Evolutionary conservation across 1,139 yeast species (phyloP).

Genomic region (Candida anutae): DNA sequence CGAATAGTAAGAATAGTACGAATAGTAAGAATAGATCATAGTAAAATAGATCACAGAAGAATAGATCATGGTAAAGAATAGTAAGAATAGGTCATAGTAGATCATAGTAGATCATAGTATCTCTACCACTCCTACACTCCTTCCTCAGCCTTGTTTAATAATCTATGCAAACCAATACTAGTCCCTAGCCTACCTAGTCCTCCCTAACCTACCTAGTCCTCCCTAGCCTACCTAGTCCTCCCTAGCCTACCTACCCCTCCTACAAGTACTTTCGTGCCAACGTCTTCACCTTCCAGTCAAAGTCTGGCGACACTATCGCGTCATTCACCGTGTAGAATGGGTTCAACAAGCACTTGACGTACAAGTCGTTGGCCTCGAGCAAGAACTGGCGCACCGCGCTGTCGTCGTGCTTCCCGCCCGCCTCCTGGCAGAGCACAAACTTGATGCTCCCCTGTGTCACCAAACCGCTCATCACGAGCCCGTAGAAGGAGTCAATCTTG

Average conservation of each 20-base stretch:
- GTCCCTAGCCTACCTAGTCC: too few species aligned
- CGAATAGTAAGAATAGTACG: too few species aligned
- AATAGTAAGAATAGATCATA: too few species aligned
- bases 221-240: too few species aligned
- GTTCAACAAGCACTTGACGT: conserved; percentile 75
- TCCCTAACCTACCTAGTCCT: too few species aligned
- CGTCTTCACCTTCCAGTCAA: conserved; percentile 66
- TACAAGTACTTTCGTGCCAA: conserved; percentile 72
- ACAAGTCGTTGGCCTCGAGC: conserved; percentile 77
- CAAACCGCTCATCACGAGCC: conserved; percentile 71
- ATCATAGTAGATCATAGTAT: too few species aligned
- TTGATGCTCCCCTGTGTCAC: conserved; percentile 85
- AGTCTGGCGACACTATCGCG: conserved; percentile 65
- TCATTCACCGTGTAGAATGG: conserved; percentile 81
- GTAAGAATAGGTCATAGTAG: too few species aligned
- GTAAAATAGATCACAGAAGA: too few species aligned
- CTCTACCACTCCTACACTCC: too few species aligned
- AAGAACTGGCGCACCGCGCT: conserved; percentile 78
- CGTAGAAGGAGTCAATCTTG: conserved; percentile 79
- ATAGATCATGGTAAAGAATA: too few species aligned
- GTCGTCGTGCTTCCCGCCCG: conserved; percentile 42
- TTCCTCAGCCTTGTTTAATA: too few species aligned
- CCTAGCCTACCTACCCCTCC: conserved; percentile 5
- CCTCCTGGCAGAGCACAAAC: conserved; percentile 69
- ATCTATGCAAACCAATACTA: too few species aligned